These are phyloP conservation scores for Rhododendron kiyosumense DNA, from an alignment of 148 eudicot genomes.

Conservation along the genomic window DNA sequence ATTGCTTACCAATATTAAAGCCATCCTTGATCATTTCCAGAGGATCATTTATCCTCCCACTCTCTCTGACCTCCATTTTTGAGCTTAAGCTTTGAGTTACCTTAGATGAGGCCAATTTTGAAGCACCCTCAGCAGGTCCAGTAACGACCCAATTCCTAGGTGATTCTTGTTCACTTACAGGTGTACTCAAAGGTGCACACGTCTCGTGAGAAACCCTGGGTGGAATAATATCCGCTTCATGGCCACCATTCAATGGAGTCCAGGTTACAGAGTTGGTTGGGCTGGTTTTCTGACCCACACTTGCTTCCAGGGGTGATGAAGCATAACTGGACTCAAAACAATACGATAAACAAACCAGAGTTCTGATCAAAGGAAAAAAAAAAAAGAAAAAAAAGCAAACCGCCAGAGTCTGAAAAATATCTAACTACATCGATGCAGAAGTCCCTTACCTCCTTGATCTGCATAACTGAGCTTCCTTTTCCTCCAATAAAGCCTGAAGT, in stretches of 20 bases:
- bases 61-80: conserved; percentile 19
- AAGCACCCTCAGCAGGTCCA: conserved; percentile 21
- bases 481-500: conserved; percentile 76
- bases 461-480: conserved; percentile 59
- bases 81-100: conserved; percentile 23
- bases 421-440: conserved; percentile 3
- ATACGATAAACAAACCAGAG: not conserved
- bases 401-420: not conserved
- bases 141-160: conserved; percentile 19
- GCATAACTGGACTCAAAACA: conserved; percentile 32
- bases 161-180: conserved; percentile 26
- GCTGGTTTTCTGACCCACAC: conserved; percentile 11
- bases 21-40: conserved; percentile 18
- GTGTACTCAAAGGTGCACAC: conserved; percentile 12
- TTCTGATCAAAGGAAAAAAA: not conserved
- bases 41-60: conserved; percentile 24
- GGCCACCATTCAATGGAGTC: conserved; percentile 15
- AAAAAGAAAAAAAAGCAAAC: not conserved
- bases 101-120: conserved; percentile 12
- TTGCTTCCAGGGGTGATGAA: conserved; percentile 24
- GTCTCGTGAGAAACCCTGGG: conserved; percentile 24
- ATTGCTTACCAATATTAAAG: conserved; percentile 26
- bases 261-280: conserved; percentile 14
- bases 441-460: conserved; percentile 52
- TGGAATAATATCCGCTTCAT: conserved; percentile 24